These are phyloP conservation scores for Gautieria morchelliformis DNA, from an alignment of 768 basidiomycete genomes.

Conservation along the genomic window DNA sequence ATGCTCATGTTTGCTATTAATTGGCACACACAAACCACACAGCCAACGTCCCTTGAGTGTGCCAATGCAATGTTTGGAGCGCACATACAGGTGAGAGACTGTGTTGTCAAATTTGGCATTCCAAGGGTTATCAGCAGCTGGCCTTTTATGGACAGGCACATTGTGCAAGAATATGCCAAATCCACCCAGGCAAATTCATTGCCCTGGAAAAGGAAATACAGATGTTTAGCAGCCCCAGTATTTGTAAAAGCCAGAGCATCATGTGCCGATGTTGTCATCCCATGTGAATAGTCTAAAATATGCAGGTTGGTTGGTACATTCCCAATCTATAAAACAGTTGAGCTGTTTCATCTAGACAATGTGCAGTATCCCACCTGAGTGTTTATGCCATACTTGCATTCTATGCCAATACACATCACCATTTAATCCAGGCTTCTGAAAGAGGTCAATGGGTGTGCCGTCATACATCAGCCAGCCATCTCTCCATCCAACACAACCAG, in stretches of 20 bases:
- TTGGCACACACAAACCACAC: no score
- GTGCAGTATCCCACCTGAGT: slow-evolving; percentile 22
- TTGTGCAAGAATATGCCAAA: slow-evolving; percentile 24
- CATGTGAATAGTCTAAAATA: slow-evolving; percentile 25
- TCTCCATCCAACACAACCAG: slow-evolving; percentile 16
- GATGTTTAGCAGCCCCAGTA: slow-evolving; percentile 19
- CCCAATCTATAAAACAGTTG: slow-evolving; percentile 20
- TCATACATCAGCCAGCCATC: slow-evolving; percentile 30
- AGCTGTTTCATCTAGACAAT: background rate
- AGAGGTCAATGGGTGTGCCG: slow-evolving; percentile 25
- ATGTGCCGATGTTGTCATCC: slow-evolving; percentile 26
- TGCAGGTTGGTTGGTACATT: slow-evolving; percentile 23
- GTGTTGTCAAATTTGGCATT: slow-evolving; percentile 21
- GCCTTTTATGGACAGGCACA: slow-evolving; percentile 22
- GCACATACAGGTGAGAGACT: slow-evolving; percentile 21
- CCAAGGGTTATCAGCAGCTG: slow-evolving; percentile 17
- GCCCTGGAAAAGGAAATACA: slow-evolving; percentile 16
- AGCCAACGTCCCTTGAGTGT: no score
- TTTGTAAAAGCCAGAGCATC: slow-evolving; percentile 26
- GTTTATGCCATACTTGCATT: slow-evolving; percentile 29
- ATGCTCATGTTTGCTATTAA: no score
- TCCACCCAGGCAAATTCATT: slow-evolving; percentile 13
- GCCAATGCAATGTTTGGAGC: no score
- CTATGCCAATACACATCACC: slow-evolving; percentile 28
- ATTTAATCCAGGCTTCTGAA: slow-evolving; percentile 19